phyloP scores from a whole-genome alignment of 768 basidiomycete species.

The Heimioporus sp. region DNA sequence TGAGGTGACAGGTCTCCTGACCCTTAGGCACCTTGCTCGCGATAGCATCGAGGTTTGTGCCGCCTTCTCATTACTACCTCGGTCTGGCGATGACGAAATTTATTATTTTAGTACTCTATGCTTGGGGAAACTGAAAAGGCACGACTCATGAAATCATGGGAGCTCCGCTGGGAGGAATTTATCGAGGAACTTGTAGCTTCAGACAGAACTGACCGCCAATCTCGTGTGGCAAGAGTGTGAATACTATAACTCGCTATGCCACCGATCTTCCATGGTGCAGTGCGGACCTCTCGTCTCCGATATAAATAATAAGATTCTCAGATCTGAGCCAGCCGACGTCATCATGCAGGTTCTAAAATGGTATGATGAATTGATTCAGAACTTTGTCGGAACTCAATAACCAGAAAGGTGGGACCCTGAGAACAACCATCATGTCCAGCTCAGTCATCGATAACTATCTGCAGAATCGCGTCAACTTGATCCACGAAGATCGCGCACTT shows the following conservation, averaged over 20 bases:
- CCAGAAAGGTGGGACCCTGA: too few species aligned
- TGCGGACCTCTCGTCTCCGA: background rate
- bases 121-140: conserved; percentile 47
- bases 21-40: conserved; percentile 59
- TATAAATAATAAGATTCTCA: background rate
- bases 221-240: background rate
- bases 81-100: background rate
- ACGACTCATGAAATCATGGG: conserved; percentile 42
- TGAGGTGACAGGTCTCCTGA: conserved; percentile 62
- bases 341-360: too few species aligned
- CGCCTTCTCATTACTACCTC: background rate
- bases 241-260: background rate
- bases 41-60: conserved; percentile 58
- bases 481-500: conserved; percentile 45
- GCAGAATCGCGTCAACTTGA: conserved; percentile 24
- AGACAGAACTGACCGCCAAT: background rate
- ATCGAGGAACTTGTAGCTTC: conserved; percentile 33
- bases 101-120: conserved; percentile 47
- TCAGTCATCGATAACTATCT: conserved; percentile 8
- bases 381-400: too few species aligned
- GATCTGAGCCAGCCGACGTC: background rate
- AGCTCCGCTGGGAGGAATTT: conserved; percentile 46
- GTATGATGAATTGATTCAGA: too few species aligned
- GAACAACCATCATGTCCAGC: conserved; percentile 3
- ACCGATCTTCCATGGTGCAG: background rate